Evolutionary conservation across 169 alveolate genomes (phyloP).

Genomic region (Nephromyces sp.): DNA sequence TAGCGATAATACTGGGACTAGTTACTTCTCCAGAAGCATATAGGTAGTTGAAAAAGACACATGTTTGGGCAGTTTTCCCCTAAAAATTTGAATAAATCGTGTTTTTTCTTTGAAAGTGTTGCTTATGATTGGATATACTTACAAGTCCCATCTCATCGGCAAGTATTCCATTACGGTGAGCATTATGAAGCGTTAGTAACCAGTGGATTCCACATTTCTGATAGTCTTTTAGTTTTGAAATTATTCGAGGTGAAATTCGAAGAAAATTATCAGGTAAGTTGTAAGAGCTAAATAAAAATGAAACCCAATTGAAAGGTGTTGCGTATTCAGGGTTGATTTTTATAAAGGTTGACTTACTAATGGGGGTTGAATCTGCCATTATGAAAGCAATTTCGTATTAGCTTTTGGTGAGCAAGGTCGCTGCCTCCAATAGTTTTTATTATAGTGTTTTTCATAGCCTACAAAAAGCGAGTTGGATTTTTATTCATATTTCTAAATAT

Average conservation of each 20-base stretch:
- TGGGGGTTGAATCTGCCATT: too few relatives aligned
- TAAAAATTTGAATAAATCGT: background rate
- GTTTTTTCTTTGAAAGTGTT: too few relatives aligned
- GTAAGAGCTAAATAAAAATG: background rate
- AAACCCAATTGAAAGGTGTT: too few relatives aligned
- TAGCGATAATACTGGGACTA: slow-evolving; percentile 48
- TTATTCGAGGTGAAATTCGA: background rate
- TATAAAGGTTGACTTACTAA: too few relatives aligned
- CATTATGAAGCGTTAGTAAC: slow-evolving; percentile 57
- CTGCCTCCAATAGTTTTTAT: too few relatives aligned
- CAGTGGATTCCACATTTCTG: slow-evolving; percentile 65
- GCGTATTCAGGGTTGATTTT: too few relatives aligned
- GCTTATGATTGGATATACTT: background rate
- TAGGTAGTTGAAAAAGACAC: slow-evolving; percentile 27
- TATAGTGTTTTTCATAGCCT: too few relatives aligned
- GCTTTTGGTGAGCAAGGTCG: too few relatives aligned
- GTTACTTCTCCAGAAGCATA: slow-evolving; percentile 24
- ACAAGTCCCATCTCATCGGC: slow-evolving; percentile 72
- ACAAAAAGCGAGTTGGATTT: too few relatives aligned
- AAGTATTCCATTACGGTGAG: slow-evolving; percentile 59
- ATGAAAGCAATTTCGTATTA: too few relatives aligned
- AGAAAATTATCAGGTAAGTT: background rate
- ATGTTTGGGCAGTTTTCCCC: slow-evolving; percentile 45
- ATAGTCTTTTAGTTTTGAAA: slow-evolving; percentile 49
- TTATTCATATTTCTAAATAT: too few relatives aligned